Conservation (phyloP, 164 flowering plant genomes). For the Nelumbo lutea region DNA sequence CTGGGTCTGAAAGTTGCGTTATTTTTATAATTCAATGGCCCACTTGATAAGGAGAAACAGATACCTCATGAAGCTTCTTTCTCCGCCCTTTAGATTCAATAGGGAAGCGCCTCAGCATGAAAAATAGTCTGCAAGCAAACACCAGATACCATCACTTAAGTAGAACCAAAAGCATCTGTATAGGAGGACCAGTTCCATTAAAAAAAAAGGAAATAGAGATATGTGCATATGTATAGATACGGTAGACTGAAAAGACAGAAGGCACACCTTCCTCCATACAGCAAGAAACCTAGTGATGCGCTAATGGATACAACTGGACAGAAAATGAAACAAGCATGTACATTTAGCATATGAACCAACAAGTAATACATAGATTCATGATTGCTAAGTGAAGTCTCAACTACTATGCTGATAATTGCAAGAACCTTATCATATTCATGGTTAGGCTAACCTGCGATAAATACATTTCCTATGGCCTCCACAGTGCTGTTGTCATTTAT, state of each 20-base stretch:
- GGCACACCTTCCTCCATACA: conserved; percentile 88
- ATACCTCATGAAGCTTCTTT: conserved; percentile 93
- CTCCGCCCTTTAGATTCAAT: conserved; percentile 95
- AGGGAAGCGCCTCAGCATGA: conserved; percentile 90
- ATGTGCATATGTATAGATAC: neutral
- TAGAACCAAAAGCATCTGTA: neutral
- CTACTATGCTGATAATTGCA: neutral
- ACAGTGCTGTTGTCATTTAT: conserved; percentile 61
- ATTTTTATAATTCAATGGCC: neutral
- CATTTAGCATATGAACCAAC: neutral
- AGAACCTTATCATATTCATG: neutral
- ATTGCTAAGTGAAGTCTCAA: neutral
- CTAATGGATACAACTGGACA: conserved; percentile 63
- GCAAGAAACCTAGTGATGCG: conserved; percentile 79
- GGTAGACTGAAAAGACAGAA: neutral
- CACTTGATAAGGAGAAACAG: neutral
- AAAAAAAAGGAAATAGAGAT: neutral
- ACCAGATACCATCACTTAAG: neutral
- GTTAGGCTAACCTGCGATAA: conserved; percentile 66
- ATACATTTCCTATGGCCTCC: conserved; percentile 68
- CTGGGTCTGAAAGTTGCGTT: too few species aligned
- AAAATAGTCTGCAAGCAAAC: conserved; percentile 52
- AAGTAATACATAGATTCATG: neutral
- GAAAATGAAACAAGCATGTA: conserved; percentile 7
- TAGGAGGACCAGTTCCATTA: neutral